phyloP scores from a whole-genome alignment of 768 basidiomycete genomes.

The Kwoniella sp. region DNA sequence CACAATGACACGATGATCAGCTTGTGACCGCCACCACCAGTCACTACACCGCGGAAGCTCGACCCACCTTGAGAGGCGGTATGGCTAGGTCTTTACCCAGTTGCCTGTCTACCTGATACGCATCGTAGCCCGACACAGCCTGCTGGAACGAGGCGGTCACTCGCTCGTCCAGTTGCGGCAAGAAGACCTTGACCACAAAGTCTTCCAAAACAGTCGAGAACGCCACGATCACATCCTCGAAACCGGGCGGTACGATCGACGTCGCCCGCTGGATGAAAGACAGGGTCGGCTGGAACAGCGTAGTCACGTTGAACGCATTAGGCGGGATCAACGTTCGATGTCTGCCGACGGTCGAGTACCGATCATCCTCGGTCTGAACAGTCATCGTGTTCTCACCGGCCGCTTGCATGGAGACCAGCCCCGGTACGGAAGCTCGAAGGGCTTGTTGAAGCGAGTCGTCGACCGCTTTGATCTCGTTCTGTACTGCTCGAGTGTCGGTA shows the following conservation, averaged over 20 bases:
- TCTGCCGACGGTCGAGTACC: slow-evolving; percentile 64
- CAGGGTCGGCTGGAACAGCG: slow-evolving; percentile 90
- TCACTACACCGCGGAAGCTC: not conserved
- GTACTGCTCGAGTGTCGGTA: slow-evolving; percentile 70
- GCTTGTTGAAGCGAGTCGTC: slow-evolving; percentile 81
- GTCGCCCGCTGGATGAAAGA: slow-evolving; percentile 60
- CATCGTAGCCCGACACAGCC: slow-evolving; percentile 75
- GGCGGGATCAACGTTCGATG: slow-evolving; percentile 82
- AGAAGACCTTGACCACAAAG: slow-evolving; percentile 84
- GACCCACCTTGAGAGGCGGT: slow-evolving; percentile 73
- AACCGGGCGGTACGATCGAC: slow-evolving; percentile 44
- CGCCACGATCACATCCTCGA: slow-evolving; percentile 53
- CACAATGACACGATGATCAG: slow-evolving; percentile 2
- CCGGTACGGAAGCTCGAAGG: slow-evolving; percentile 87
- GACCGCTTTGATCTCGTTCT: slow-evolving; percentile 64
- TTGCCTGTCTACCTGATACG: slow-evolving; percentile 75
- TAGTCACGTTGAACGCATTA: slow-evolving; percentile 88
- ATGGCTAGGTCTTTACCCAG: slow-evolving; percentile 61
- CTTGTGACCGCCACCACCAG: not conserved
- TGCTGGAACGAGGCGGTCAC: slow-evolving; percentile 81
- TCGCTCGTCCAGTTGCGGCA: slow-evolving; percentile 93
- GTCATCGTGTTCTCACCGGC: slow-evolving; percentile 52
- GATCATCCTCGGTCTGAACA: slow-evolving; percentile 62
- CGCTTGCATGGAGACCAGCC: slow-evolving; percentile 62
- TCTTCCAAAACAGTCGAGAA: slow-evolving; percentile 78